phyloP scores from a whole-genome alignment of 75 land plant species.

The Cupressus sempervirens region DNA sequence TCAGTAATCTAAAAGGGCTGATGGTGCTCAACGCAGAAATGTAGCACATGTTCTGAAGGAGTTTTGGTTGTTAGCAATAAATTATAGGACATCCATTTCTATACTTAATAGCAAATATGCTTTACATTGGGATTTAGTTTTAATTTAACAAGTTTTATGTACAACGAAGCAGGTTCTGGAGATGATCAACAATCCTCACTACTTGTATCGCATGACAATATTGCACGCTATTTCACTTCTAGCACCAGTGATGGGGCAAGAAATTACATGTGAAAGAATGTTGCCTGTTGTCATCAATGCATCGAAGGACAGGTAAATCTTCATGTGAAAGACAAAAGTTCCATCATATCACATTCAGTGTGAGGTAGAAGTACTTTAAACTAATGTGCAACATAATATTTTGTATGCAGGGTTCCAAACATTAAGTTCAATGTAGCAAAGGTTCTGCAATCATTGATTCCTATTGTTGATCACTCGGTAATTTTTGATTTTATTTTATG shows the following conservation, averaged over 20 bases:
- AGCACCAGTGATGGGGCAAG: conserved; percentile 92
- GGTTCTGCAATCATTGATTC: conserved; percentile 80
- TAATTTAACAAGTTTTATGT: neutral
- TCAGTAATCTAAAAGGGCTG: neutral
- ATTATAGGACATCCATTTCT: neutral
- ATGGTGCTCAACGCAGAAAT: neutral
- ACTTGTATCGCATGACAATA: conserved; percentile 91
- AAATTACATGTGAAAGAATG: conserved; percentile 84
- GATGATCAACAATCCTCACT: conserved; percentile 86
- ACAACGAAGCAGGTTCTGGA: conserved; percentile 63
- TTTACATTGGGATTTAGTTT: neutral
- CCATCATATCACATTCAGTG: neutral
- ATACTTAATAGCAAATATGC: neutral
- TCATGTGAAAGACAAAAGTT: neutral
- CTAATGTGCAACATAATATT: neutral
- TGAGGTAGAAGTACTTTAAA: neutral
- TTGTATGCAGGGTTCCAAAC: conserved; percentile 80
- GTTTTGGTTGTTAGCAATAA: neutral
- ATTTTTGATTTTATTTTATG: conserved; percentile 19
- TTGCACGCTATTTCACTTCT: conserved; percentile 78
- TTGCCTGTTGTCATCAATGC: conserved; percentile 86
- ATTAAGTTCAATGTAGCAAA: conserved; percentile 98
- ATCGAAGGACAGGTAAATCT: conserved; percentile 79
- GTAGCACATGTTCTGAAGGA: neutral
- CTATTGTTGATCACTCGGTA: conserved; percentile 84